phyloP scores from a whole-genome alignment of 805 yeast species.

The Hanseniaspora hatyaiensis region DNA sequence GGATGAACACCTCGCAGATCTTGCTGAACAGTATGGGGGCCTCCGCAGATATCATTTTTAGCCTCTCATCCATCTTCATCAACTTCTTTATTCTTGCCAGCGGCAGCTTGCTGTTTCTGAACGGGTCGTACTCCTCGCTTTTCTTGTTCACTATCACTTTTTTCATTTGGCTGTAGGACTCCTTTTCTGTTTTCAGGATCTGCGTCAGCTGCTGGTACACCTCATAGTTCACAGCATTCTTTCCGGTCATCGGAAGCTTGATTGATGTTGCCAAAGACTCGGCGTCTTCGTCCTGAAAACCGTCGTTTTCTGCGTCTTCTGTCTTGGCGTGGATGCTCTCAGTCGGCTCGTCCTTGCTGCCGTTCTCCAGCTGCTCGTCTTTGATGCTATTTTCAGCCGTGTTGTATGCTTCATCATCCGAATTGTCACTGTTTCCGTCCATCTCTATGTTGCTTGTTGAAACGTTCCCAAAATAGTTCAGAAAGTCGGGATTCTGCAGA shows the following conservation, averaged over 20 bases:
- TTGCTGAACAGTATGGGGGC: slow-evolving; percentile 96
- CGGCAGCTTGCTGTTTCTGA: slow-evolving; percentile 88
- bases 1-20: slow-evolving; percentile 93
- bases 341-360: no score
- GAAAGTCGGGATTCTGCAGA: slow-evolving; percentile 7
- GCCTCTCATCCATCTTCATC: slow-evolving; percentile 96
- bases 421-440: neutral
- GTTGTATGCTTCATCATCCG: no score
- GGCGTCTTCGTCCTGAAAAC: neutral
- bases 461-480: slow-evolving; percentile 2
- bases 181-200: slow-evolving; percentile 5
- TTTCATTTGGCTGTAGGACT: neutral
- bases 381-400: no score
- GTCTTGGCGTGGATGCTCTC: neutral
- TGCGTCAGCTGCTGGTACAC: slow-evolving; percentile 1
- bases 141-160: neutral
- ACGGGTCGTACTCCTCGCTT: slow-evolving; percentile 30
- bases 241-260: neutral
- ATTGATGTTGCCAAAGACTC: neutral
- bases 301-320: neutral
- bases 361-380: no score
- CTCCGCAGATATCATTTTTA: slow-evolving; percentile 94
- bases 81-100: slow-evolving; percentile 92
- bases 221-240: neutral
- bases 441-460: neutral